Evolutionary conservation across 495 filamentous ascomycete species (phyloP), one percentile per base, ranked within the genome.

Genomic region (Usnea hakonensis): DNA sequence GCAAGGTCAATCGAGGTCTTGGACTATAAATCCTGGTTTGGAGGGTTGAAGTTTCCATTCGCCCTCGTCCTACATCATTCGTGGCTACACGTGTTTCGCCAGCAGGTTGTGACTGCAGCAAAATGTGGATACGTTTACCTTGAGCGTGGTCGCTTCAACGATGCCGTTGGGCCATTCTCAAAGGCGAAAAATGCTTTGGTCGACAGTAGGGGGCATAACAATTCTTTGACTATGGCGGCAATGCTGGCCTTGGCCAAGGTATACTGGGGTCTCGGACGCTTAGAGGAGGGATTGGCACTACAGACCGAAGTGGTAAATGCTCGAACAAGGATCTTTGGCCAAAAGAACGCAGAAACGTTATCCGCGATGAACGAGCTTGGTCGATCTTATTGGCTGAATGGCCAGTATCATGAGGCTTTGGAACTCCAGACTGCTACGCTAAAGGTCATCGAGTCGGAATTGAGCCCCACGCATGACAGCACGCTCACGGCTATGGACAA

Each of bases 101-200:
- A 60, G 19, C 43, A 60, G 30, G 50, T 36, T 5, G 38, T 60
- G 19, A 61, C 50, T 52, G 59, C 64, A 17, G 69, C 69, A 4
- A 74, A 73, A 48, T 76, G 71, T 55, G 72, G 74, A 44, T 37
- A 69, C 33, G 74, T 76, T 11, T 76, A 71, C 50, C 60, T 63
- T 19, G 65, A 74, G 43, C 67, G 63, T 55, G 75, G 75, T 17
- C 56, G 58, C 14, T 73, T 64, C 60, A 28, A 68, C 8, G 62
- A 74, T 23, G 73, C 73, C 11, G 54, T 63, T 37, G 41, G 13
- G 53, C 61, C 73, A 19, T 64, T 68, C 40, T 33, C 62, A 21
- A 36, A 55, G 5, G 70, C 72, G 10, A 69, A 63, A n/a, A 61
- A 70, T 36, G 67, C 32, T 68, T 55, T 61, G 17, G 40, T 56